Percentiles rank a stretch among this genome's conserved stretches.
These are phyloP conservation scores for Stropharia rugosoannulata DNA, from an alignment of 768 basidiomycete genomes.

Conservation along the genomic window DNA sequence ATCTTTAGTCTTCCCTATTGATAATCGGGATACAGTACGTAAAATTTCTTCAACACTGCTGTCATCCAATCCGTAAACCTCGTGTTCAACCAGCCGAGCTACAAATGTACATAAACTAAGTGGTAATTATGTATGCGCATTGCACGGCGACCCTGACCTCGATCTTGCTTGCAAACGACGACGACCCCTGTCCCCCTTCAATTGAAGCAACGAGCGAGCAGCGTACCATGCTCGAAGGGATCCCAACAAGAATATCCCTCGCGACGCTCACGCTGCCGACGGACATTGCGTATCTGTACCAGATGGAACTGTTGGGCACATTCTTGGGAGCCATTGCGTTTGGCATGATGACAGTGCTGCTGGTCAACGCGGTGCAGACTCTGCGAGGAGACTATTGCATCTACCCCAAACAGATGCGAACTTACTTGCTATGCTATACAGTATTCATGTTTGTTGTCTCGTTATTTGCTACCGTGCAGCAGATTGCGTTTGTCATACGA, in stretches of 20 bases:
- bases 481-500: constrained; percentile 1
- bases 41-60: too few relatives aligned
- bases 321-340: background rate
- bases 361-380: background rate
- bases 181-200: too few relatives aligned
- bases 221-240: constrained; percentile 2
- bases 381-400: background rate
- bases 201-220: background rate
- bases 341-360: background rate
- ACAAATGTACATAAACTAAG: too few relatives aligned
- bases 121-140: too few relatives aligned
- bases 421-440: background rate
- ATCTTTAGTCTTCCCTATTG: too few relatives aligned
- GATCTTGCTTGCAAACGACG: too few relatives aligned
- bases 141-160: too few relatives aligned
- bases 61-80: too few relatives aligned
- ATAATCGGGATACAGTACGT: too few relatives aligned
- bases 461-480: constrained; percentile 1
- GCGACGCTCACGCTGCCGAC: background rate
- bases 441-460: background rate
- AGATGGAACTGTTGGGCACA: constrained; percentile 4
- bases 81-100: too few relatives aligned
- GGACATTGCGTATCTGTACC: background rate
- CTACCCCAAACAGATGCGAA: background rate
- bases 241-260: background rate